A percentile compares a stretch with the other conserved stretches of the same genome.
phyloP scores from a whole-genome alignment of 2,329 filamentous ascomycete genomes.

The Monosporascus sp. region DNA sequence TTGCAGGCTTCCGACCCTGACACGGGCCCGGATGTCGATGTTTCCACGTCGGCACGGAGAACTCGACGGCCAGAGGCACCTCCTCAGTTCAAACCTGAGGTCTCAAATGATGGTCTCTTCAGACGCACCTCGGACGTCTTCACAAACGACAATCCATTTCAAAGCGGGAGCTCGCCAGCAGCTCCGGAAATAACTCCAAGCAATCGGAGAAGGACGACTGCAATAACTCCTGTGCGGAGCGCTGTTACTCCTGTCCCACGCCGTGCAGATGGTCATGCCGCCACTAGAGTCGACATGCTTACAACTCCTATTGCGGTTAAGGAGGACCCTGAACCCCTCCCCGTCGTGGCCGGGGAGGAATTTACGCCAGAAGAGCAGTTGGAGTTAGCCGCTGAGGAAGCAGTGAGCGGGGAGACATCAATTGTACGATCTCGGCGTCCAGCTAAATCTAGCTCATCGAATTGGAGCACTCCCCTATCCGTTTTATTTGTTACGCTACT shows the following conservation, averaged over 20 bases:
- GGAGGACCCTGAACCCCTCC: conserved; percentile 28
- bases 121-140: conserved; percentile 55
- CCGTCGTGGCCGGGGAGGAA: conserved; percentile 73
- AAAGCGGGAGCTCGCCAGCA: conserved; percentile 72
- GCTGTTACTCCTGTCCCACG: conserved; percentile 40
- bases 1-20: conserved; percentile 48
- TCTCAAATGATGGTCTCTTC: conserved; percentile 42
- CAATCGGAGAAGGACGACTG: conserved; percentile 46
- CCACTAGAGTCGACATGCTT: conserved; percentile 54
- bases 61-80: conserved; percentile 35
- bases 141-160: conserved; percentile 87
- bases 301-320: conserved; percentile 34
- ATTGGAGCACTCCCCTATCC: conserved; percentile 61
- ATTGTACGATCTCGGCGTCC: conserved; percentile 34
- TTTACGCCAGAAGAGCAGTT: conserved; percentile 90
- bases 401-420: conserved; percentile 45
- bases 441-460: conserved; percentile 33
- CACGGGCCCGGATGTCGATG: conserved; percentile 38
- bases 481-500: conserved; percentile 68
- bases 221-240: conserved; percentile 31
- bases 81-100: conserved; percentile 52
- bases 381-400: conserved; percentile 68
- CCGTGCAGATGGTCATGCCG: conserved; percentile 38
- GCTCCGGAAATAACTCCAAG: conserved; percentile 42
- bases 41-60: conserved; percentile 20